Percentiles rank a stretch among this genome's conserved stretches.
Evolutionary conservation across 352 stramenopile genomes (phyloP).

Genomic region (Phytopythium sindhum): DNA sequence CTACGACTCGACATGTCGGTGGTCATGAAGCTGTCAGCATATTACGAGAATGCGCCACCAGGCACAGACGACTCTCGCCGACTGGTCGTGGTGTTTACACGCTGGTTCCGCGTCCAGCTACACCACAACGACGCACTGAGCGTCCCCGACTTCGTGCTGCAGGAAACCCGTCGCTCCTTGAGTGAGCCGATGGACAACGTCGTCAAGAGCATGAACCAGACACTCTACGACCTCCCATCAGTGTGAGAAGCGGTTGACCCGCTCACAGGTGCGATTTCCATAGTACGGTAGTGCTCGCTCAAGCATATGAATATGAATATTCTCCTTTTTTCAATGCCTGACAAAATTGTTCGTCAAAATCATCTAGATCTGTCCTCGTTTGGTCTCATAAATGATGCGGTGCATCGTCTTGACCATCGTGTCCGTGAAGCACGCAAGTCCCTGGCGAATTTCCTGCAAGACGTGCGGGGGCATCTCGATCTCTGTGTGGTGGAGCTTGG

Average conservation of each 20-base stretch:
- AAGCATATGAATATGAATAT: too few species aligned
- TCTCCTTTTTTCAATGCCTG: neutral
- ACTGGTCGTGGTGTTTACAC: constrained; percentile 20
- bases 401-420: constrained; percentile 40
- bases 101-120: constrained; percentile 21
- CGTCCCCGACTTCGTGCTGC: constrained; percentile 12
- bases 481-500: constrained; percentile 32
- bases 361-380: neutral
- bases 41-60: constrained; percentile 9
- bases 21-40: constrained; percentile 21
- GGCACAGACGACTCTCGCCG: constrained; percentile 8
- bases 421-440: constrained; percentile 28
- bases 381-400: constrained; percentile 28
- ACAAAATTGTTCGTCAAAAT: neutral
- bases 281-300: too few species aligned
- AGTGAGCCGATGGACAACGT: constrained; percentile 20
- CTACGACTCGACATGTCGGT: constrained; percentile 24
- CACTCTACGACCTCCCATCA: constrained; percentile 14
- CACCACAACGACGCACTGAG: constrained; percentile 13
- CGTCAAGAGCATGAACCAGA: constrained; percentile 27
- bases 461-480: constrained; percentile 28
- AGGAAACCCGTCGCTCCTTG: constrained; percentile 14
- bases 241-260: neutral
- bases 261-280: too few species aligned
- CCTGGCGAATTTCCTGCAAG: constrained; percentile 30